phyloP scores from a whole-genome alignment of 164 flowering plant species.

The Vitis cinerea region DNA sequence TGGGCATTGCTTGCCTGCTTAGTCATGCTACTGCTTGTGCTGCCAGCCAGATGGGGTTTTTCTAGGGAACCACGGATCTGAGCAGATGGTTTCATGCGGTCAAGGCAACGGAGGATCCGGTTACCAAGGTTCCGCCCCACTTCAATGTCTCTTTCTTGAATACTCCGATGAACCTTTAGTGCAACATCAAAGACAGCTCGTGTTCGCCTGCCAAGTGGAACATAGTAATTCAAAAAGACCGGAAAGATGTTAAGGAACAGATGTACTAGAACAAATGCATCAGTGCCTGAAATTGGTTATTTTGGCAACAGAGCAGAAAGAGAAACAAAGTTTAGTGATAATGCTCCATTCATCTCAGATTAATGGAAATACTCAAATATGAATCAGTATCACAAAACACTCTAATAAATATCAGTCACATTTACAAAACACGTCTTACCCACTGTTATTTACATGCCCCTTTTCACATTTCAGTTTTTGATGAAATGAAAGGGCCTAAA shows the following conservation, averaged over 20 bases:
- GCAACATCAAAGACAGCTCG: constrained; percentile 76
- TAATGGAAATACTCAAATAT: no score
- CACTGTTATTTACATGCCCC: no score
- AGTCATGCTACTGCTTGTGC: constrained; percentile 15
- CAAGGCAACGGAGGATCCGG: constrained; percentile 80
- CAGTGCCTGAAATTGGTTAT: background rate
- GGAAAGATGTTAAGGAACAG: background rate
- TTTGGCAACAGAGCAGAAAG: no score
- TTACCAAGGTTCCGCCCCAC: constrained; percentile 86
- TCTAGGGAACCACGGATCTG: constrained; percentile 52
- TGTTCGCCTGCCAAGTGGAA: constrained; percentile 47
- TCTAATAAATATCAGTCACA: no score
- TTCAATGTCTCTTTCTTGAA: constrained; percentile 82
- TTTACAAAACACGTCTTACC: no score
- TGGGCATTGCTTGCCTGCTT: constrained; percentile 31
- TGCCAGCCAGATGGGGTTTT: constrained; percentile 13
- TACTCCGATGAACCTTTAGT: constrained; percentile 56
- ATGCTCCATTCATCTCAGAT: no score
- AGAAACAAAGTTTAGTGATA: no score
- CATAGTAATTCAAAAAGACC: background rate
- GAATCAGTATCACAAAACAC: no score
- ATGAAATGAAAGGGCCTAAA: no score
- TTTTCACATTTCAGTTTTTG: no score
- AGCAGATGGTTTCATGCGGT: constrained; percentile 77
- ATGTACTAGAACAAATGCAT: constrained; percentile 8